Base-by-base conservation (phyloP, 306 rosid genomes). In the Lablab purpureus region DNA sequence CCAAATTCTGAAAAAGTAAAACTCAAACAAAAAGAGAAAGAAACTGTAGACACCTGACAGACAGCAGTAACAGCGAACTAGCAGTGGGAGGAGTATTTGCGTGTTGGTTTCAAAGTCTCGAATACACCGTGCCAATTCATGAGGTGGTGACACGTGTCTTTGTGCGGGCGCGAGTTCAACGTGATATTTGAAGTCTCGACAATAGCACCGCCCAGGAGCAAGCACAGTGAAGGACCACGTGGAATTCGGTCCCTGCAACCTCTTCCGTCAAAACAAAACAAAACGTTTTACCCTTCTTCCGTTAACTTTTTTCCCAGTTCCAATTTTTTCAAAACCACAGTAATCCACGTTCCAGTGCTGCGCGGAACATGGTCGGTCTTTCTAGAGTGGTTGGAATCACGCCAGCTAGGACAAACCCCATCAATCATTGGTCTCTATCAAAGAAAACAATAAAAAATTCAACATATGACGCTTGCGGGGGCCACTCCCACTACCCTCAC, bases 301-400 rank as follows among this genome's bases (percentile, higher is more conserved):
- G 49, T 43, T 43, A 10, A 10, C 5, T 3, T 36, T 7, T 7
- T 52, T 22, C 46, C 4, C 5, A 2, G 56, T 13, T 14, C 4
- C 19, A 10, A 0, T 45, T 69, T 23, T 8, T 15, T 0, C 11
- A 18, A 32, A 55, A 55, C 74, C 0, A 51, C 22, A 34, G 55
- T 72, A 8, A 25, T 22, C 19, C 7, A 37, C 49, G 81, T 85
- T 81, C 76, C 62, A 69, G 80, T 82, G 79, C 40, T 60, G 84
- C 77, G 89, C 78, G 37, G 85, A 80, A 83, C 89, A 83, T 86
- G 85, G 87, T 50, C 60, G 85, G 85, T 72, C 25, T 30, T 12
- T 10, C 10, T 17, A 36, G 56, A 30, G 83, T 76, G 81, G 81
- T 73, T 72, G 62, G 47, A 36, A 73, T 76, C 10, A 1, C 13